Evolutionary conservation across 805 yeast genomes (phyloP), one percentile per base, ranked within the genome.

Genomic region (Yarrowia deformans): DNA sequence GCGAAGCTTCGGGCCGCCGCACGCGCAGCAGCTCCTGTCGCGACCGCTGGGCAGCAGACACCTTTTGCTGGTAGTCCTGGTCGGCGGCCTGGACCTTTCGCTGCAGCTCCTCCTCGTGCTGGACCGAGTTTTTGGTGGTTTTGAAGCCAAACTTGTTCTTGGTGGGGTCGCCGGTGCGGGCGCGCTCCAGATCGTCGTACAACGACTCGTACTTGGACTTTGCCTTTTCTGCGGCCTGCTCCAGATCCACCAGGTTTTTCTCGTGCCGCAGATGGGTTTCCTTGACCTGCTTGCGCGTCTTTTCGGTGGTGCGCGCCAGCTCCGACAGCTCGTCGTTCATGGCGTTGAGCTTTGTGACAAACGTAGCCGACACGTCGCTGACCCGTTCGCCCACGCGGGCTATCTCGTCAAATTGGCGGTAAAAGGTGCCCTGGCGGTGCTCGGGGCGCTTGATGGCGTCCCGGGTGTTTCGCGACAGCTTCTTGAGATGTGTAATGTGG

Each of bases 61-160:
- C 97, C 75, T 86, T 90, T 74, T 85, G 87, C 77, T 88, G 88
- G 80, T 92, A 95, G 72, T 95, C 99, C 68, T 85, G 84, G 78
- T 95, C 98, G 0, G 98, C 96, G 68, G 82, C 79, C 72, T 89
- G 91, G 58, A 95, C 91, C 76, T 94, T 93, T 68, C 88, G 81
- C 71, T 85, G 87, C 19, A 94, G 81, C 63, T 93, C 97, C 76
- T 94, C 98, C 76, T 95, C 98, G 76, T 89, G 90, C 79, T 94
- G 98, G 61, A 84, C 86, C 1, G 90, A 87, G 0, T 93, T 88
- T 72, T 89, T 89, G 49, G 91, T 85, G 70, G 90, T 89, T 76
- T 91, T 91, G 76, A 95, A 84, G 1, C 94, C 79, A 66, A 93
- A 88, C 71, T 90, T 89, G 73, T 91, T 91, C 78, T 90, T 91